A percentile compares a stretch with the other conserved stretches of the same genome.
Evolutionary conservation across 2,329 filamentous ascomycete species (phyloP).

Genomic region (Metarhizium guizhouense): DNA sequence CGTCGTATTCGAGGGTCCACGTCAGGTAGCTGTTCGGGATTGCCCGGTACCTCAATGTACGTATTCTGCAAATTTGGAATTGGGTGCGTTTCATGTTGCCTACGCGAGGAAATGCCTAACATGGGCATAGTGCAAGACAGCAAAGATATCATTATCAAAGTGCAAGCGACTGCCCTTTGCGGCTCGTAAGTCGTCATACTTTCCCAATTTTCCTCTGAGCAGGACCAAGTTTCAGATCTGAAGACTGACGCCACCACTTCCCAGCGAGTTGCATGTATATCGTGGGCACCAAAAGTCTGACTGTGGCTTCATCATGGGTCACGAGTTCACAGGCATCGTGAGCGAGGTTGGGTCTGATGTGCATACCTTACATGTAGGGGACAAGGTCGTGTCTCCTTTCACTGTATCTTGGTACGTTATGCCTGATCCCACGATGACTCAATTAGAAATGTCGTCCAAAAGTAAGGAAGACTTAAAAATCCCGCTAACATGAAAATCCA

Average conservation of each 20-base stretch:
- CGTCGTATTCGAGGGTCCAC: constrained; percentile 75
- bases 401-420: constrained; percentile 64
- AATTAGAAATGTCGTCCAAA: background rate
- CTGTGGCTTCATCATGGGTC: constrained; percentile 62
- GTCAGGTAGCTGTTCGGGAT: constrained; percentile 67
- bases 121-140: constrained; percentile 49
- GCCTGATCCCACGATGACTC: background rate
- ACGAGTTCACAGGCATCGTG: constrained; percentile 78
- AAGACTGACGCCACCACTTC: background rate
- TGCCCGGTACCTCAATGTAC: constrained; percentile 61
- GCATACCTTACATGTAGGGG: constrained; percentile 60
- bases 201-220: constrained; percentile 1
- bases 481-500: background rate
- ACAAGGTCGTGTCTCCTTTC: constrained; percentile 76
- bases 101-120: background rate
- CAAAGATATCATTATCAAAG: constrained; percentile 74
- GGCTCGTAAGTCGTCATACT: constrained; percentile 57
- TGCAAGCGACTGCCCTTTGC: constrained; percentile 75
- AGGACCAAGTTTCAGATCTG: background rate
- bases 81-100: background rate
- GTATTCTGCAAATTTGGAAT: background rate
- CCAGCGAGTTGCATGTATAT: constrained; percentile 76
- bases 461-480: background rate
- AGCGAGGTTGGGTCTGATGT: constrained; percentile 60
- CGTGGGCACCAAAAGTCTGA: constrained; percentile 67